Base-by-base conservation (phyloP, 495 filamentous ascomycete species). In the Penicillium parvum region DNA sequence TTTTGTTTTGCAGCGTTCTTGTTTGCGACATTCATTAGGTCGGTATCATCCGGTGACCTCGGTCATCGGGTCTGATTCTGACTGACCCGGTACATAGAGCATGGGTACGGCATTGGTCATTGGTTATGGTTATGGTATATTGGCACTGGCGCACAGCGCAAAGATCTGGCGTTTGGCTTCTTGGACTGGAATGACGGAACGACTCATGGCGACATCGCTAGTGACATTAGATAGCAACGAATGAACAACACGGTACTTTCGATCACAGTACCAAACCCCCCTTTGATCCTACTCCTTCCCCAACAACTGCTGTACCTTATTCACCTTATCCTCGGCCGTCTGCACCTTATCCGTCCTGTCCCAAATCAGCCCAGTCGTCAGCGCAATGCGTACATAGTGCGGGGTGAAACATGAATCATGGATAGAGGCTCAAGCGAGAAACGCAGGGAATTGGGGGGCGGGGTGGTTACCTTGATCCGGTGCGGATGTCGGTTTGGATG, bases 401-500 rank as follows among this genome's bases (percentile, higher is more conserved):
- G 16, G 30, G 30, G 7, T 14, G 30, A n/a, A n/a, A n/a, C 15
- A 32, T 32, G 11, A 3, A 7, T 32, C 5, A 32, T 32, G 10
- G 32, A 34, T 34, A 20, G 14, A 12, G 20, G n/a, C n/a, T 17
- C 14, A 8, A 34, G 14, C 8, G 17, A 3, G 14, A 17, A 10
- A 26, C 11, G 14, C 9, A 23, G 12, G 43, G 18, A 27, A 34
- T 5, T 23, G 34, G 37, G 17, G 34, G 39, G 16, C 7, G 32
- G 27, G 18, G 33, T 32, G 64, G 72, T 49, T 58, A 90, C 87
- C 87, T 83, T 40, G 85, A 84, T 5, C 92, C 92, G 33, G 85
- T 79, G 2, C 91, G 74, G 64, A 97, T 95, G 64, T 92, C 88
- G 28, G 79, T 85, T 69, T 98, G 92, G 20, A 96, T 83, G 17